Percentiles rank a stretch among this genome's conserved stretches.
Conservation (phyloP, 371 early-diverging fungal genomes). For the Smittium culicis region DNA sequence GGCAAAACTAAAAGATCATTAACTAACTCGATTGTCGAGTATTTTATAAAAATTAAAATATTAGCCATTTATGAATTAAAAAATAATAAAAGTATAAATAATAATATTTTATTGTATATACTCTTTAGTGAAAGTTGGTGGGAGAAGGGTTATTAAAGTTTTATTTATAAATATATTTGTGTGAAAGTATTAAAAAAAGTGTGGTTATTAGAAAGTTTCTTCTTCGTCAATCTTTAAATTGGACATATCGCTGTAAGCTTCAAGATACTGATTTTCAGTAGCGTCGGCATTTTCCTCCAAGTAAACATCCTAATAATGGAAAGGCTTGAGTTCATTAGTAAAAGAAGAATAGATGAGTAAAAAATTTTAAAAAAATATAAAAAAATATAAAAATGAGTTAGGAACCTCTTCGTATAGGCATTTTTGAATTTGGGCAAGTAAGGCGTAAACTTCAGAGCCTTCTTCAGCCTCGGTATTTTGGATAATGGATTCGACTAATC, state of each 20-base stretch:
- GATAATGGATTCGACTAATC: slow-evolving; percentile 81
- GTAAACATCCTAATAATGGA: neutral
- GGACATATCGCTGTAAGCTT: neutral
- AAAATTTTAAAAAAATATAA: neutral
- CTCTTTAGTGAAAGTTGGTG: too few species aligned
- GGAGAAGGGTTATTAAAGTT: too few species aligned
- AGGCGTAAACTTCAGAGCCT: slow-evolving; percentile 29
- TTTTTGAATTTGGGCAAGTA: slow-evolving; percentile 59
- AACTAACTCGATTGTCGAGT: too few species aligned
- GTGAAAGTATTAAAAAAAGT: too few species aligned
- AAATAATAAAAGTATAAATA: too few species aligned
- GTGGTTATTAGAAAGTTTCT: slow-evolving; percentile 7
- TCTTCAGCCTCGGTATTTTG: slow-evolving; percentile 50
- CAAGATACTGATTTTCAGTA: neutral
- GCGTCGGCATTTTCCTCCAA: neutral
- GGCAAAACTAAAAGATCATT: too few species aligned
- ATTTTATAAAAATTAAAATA: too few species aligned
- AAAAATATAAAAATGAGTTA: neutral
- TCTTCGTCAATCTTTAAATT: slow-evolving; percentile 6
- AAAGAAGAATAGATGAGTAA: neutral
- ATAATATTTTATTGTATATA: too few species aligned
- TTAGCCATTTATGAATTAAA: too few species aligned
- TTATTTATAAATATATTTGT: too few species aligned
- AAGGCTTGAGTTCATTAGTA: too few species aligned
- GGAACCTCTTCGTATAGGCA: slow-evolving; percentile 76